These are phyloP conservation scores for Phaeotremella skinneri DNA, from an alignment of 768 basidiomycete species.

Conservation along the genomic window DNA sequence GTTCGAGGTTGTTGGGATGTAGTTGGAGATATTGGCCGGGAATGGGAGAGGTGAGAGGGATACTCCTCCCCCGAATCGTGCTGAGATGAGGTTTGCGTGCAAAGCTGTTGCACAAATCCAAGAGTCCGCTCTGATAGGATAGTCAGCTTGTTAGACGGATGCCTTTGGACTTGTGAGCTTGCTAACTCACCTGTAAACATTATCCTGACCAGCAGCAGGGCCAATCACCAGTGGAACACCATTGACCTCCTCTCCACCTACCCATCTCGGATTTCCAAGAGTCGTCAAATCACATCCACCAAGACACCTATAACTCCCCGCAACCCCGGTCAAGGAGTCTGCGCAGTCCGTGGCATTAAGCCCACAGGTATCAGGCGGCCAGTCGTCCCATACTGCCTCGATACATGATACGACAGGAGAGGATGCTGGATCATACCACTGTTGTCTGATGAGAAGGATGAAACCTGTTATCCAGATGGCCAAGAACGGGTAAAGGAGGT, in stretches of 20 bases:
- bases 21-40: constrained; percentile 15
- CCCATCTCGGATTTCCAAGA: constrained; percentile 40
- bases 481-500: constrained; percentile 19
- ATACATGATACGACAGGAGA: constrained; percentile 28
- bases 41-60: constrained; percentile 22
- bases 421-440: constrained; percentile 27
- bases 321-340: constrained; percentile 8
- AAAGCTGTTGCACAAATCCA: constrained; percentile 45
- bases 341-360: constrained; percentile 31
- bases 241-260: constrained; percentile 29
- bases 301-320: constrained; percentile 32
- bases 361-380: constrained; percentile 43
- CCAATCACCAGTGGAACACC: constrained; percentile 33
- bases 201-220: constrained; percentile 18
- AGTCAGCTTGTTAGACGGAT: background rate
- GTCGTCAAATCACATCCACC: constrained; percentile 36
- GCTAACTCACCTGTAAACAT: constrained; percentile 34
- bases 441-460: constrained; percentile 39
- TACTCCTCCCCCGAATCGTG: constrained; percentile 31
- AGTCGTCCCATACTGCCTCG: constrained; percentile 31
- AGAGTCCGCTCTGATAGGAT: constrained; percentile 35
- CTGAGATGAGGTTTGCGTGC: constrained; percentile 28
- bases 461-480: constrained; percentile 31
- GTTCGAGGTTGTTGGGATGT: constrained; percentile 13
- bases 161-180: background rate